Evolutionary conservation across 495 filamentous ascomycete species (phyloP), one percentile per base, ranked within the genome.

Genomic region (Hyaloscypha variabilis): DNA sequence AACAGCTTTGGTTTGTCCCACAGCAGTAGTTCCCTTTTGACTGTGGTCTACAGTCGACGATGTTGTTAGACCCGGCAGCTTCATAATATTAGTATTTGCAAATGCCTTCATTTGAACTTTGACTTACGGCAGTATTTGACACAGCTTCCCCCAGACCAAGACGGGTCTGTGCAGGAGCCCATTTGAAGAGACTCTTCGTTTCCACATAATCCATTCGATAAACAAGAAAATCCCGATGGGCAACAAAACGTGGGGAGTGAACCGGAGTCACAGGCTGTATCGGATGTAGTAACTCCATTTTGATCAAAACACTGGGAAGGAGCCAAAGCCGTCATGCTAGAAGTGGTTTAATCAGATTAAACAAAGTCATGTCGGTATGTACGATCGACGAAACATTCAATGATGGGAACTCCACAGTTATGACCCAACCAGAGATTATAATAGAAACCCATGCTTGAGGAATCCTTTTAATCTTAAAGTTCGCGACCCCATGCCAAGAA

Each of bases 381-480:
- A 46, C 39, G 6, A 46, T 46, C 39, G 17, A 17, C 39, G 39
- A 46, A 46, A 46, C 39, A 46, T 46, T 46, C 39, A 46, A 46
- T 13, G 31, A 36, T 46, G 39, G 39, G 39, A 17, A 11, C 6
- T 46, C 3, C 8, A 4, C 13, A 17, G 6, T 17, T 46, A 46
- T 46, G 39, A 46, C 39, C 39, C 17, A 46, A 46, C 39, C 39
- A 46, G 39, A 14, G 14, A 17, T 17, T 17, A n/a, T 46, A 17
- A 46, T 34, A 46, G 19, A 14, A 11, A 17, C 39, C 39, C 39
- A 6, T 39, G 56, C 56, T 46, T 2, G 56, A 59, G n/a, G 42
- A 23, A 59, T 59, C 56, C 56, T 59, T 39, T 26, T 59, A 24
- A 59, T 59, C 8, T 59, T 59, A 59, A 39, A 39, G n/a, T 39